Conservation (phyloP, 805 yeast genomes). For the Kodamaea jinghongensis region DNA sequence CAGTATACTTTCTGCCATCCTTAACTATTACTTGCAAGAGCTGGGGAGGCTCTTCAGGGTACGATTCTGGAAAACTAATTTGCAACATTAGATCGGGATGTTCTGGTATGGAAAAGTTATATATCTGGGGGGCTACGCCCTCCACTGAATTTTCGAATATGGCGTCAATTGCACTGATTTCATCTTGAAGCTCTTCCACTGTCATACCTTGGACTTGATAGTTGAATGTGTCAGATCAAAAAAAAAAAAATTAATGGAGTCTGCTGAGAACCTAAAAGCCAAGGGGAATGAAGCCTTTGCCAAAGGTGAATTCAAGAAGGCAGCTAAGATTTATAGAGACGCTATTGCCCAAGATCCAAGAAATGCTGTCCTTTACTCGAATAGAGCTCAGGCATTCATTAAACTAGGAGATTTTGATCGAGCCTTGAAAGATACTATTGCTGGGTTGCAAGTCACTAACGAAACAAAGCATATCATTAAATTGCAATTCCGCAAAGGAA, state of each 20-base stretch:
- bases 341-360: constrained; percentile 50
- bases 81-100: constrained; percentile 61
- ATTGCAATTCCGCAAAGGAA: constrained; percentile 50
- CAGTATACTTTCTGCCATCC: constrained; percentile 37
- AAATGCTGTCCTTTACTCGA: constrained; percentile 61
- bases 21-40: constrained; percentile 53
- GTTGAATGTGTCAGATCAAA: neutral
- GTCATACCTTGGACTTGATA: constrained; percentile 15
- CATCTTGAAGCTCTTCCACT: constrained; percentile 60
- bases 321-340: constrained; percentile 52
- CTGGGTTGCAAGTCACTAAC: constrained; percentile 41
- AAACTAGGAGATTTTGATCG: constrained; percentile 48
- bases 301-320: constrained; percentile 42
- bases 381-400: constrained; percentile 64
- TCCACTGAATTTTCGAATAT: constrained; percentile 70
- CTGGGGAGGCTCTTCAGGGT: constrained; percentile 67
- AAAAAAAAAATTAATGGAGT: constrained; percentile 11
- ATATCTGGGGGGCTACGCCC: constrained; percentile 35
- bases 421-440: constrained; percentile 49
- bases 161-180: constrained; percentile 79
- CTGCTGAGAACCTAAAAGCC: constrained; percentile 32
- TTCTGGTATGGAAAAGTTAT: constrained; percentile 56
- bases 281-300: constrained; percentile 56
- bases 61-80: constrained; percentile 65
- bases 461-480: constrained; percentile 41